Base-by-base conservation (phyloP, 768 basidiomycete genomes). In the Hirschioporus abietinus region DNA sequence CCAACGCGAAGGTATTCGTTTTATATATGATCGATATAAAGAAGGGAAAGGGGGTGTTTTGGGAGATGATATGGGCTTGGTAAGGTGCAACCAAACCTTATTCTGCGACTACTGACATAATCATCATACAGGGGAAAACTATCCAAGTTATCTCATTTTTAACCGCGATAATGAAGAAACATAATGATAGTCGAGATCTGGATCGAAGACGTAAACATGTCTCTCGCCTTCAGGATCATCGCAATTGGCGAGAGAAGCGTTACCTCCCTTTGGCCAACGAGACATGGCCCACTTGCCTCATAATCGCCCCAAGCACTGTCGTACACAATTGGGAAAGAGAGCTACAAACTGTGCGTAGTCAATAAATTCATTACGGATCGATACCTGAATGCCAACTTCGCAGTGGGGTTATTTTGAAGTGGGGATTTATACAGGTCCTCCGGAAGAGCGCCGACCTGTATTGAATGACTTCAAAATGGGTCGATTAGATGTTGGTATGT, bases 381-480 rank as follows among this genome's bases (percentile, higher is more conserved):
- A 68, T 68, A 63, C 23, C 25, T 26, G 36, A 52, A 52, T 5
- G 4, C 20, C 30, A 15, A 52, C 35, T 63, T 1, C 6, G 23
- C 68, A 96, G 92, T 99, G 96, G 96, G 92, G 93, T 0, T 96
- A 95, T 75, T 96, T 98, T 70, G 93, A 96, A 76, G 88, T 92
- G 57, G 92, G 88, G 0, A 75, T 88, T 63, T 95, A 91, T 71
- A 84, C 80, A 20, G 88, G 88, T 0, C 71, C 71, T 0, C 81
- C 73, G 0, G 79, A 84, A 60, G 81, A 86, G 30, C 85, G 90
- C 63, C 80, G 80, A 26, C 77, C 80, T 0, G 83, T 91, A 0
- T 76, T 94, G 0, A 79, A 79, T 0, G 86, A 91, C 64, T 98
- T 98, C 76, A 86, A 84, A 70, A 77, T 90, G 72, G 96, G 96